Evolutionary conservation across 164 flowering plant genomes (phyloP), one percentile per base, ranked within the genome.

Genomic region (Dillenia suffruticosa): DNA sequence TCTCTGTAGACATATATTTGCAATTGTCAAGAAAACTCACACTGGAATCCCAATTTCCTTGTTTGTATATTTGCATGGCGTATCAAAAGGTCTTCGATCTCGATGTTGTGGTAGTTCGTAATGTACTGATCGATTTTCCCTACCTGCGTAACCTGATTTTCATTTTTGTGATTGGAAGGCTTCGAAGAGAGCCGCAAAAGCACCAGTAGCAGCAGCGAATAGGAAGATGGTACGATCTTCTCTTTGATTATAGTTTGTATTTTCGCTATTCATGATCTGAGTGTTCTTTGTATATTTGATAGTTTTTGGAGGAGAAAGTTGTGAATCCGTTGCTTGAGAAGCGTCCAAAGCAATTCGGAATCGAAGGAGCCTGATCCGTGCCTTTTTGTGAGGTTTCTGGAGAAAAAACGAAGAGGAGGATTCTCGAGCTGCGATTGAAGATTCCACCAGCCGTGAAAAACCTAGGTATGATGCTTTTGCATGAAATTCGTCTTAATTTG

Each of bases 391-490:
- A 40, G 56, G 54, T 44, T 44, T 15, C 45, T 51, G 56, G 69
- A 68, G 58, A 68, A 72, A 54, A 76, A 68, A 66, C 77, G 65
- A 76, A 76, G 68, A 72, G 54, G 48, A 76, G 70, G 67, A 70
- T 67, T 46, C 19, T 67, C 22, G 63, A 67, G 65, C 71, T 63
- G 68, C 61, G 71, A 3, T 56, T 67, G 72, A 76, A 70, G 76
- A 76, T 76, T 12, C 79, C 80, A 49, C 73, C 69, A 49, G 67
- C 72, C 51, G 52, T 76, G 66, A 70, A 26, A 26, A 26, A 26
- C 32, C 32, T 26, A 26, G 32, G 32, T 26, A 26, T 26, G 32
- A 26, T 2, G 5, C 32, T 26, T 26, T 2, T 26, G 32, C 32
- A 26, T 26, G 32, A 26, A 26, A 26, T 26, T 26, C 32, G 32